Percentiles rank a stretch among this genome's conserved stretches.
These are phyloP conservation scores for Alternaria rosae DNA, from an alignment of 2,329 filamentous ascomycete species.

Conservation along the genomic window DNA sequence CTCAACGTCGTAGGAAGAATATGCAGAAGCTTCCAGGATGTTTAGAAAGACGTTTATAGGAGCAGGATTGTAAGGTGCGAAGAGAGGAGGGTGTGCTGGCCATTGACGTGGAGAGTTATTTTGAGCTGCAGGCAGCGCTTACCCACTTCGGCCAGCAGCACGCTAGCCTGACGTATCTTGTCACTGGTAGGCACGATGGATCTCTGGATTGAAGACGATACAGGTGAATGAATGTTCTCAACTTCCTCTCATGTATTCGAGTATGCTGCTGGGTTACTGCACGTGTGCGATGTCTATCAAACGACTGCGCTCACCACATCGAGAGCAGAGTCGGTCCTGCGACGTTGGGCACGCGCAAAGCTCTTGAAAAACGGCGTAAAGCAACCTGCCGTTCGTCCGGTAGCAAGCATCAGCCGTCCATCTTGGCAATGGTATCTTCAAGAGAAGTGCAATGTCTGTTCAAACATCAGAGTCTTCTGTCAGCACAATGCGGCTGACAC, in stretches of 20 bases:
- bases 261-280: not conserved
- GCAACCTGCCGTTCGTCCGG: not conserved
- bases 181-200: not conserved
- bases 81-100: not conserved
- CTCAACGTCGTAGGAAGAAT: not conserved
- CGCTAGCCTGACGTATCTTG: not conserved
- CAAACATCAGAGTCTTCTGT: not conserved
- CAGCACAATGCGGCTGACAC: conserved; percentile 10
- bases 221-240: not conserved
- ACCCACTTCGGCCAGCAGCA: not conserved
- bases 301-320: not conserved
- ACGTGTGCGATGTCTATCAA: not conserved
- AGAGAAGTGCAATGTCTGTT: not conserved
- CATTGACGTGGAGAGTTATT: not conserved
- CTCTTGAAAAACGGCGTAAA: not conserved
- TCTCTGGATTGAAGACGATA: not conserved
- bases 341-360: not conserved
- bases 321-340: not conserved
- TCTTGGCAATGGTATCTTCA: not conserved
- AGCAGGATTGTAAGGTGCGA: not conserved
- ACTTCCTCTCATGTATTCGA: not conserved
- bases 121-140: not conserved
- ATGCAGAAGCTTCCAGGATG: not conserved
- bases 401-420: not conserved
- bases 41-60: not conserved